A percentile compares a stretch with the other conserved stretches of the same genome.
These are phyloP conservation scores for Colletotrichum sansevieriae DNA, from an alignment of 2,329 filamentous ascomycete genomes.

Conservation along the genomic window DNA sequence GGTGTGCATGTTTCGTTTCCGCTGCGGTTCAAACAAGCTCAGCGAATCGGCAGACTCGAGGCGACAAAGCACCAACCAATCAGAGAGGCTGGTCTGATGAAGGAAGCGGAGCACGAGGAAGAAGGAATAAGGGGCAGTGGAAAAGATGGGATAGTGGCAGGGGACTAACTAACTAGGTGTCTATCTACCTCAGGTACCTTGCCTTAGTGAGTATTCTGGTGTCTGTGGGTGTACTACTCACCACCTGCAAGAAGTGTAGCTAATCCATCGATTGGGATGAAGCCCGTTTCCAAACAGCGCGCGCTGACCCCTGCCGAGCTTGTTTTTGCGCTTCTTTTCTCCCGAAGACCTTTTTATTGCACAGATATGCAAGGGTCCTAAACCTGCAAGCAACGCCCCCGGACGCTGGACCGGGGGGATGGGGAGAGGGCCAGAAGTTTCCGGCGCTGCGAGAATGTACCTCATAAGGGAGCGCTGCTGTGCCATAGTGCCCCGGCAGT, in stretches of 20 bases:
- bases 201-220: too few species aligned
- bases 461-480: too few species aligned
- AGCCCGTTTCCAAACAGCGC: constrained; percentile 36
- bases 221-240: too few species aligned
- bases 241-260: background rate
- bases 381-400: constrained; percentile 20
- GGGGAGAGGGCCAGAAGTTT: too few species aligned
- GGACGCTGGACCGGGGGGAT: background rate
- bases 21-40: constrained; percentile 42
- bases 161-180: background rate
- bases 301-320: constrained; percentile 38
- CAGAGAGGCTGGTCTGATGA: background rate
- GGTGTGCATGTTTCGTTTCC: constrained; percentile 40
- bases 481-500: too few species aligned
- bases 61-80: constrained; percentile 32
- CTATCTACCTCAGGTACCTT: too few species aligned
- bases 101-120: constrained; percentile 35
- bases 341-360: constrained; percentile 18
- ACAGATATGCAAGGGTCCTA: constrained; percentile 25
- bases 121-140: constrained; percentile 26
- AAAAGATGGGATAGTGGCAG: constrained; percentile 36
- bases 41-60: constrained; percentile 33
- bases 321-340: constrained; percentile 41
- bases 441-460: too few species aligned
- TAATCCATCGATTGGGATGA: constrained; percentile 32